These are phyloP conservation scores for Thalassiosira profunda DNA, from an alignment of 108 stramenopile species.

Conservation along the genomic window DNA sequence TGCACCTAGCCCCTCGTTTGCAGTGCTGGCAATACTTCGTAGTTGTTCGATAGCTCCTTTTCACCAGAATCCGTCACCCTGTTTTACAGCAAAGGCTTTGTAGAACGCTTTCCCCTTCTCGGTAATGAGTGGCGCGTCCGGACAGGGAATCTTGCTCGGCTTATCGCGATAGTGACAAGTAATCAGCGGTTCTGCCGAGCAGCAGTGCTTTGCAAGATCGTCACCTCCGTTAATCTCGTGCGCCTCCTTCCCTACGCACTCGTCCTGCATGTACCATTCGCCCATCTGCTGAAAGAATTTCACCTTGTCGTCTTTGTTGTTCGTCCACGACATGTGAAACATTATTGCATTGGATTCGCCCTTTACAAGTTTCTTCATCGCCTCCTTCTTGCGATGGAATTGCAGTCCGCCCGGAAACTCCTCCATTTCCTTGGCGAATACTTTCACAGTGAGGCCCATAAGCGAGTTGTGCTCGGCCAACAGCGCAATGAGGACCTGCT, in stretches of 20 bases:
- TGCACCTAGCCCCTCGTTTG: too few relatives aligned
- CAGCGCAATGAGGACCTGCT: constrained; percentile 69
- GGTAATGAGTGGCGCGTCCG: constrained; percentile 32
- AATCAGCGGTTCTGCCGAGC: constrained; percentile 45
- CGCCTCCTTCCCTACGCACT: constrained; percentile 44
- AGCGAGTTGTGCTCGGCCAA: constrained; percentile 73
- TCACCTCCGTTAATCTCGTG: constrained; percentile 10
- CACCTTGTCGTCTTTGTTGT: constrained; percentile 62
- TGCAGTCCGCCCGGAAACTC: constrained; percentile 72
- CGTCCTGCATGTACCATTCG: constrained; percentile 55
- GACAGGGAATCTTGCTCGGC: constrained; percentile 71
- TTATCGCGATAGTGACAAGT: constrained; percentile 55
- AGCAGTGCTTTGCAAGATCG: constrained; percentile 23
- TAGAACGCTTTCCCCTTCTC: constrained; percentile 31
- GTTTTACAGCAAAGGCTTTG: too few relatives aligned
- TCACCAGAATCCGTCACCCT: too few relatives aligned
- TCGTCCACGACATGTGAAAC: constrained; percentile 80
- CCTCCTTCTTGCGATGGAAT: constrained; percentile 46
- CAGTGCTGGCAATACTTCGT: too few relatives aligned
- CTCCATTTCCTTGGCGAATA: constrained; percentile 54
- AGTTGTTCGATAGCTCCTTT: too few relatives aligned
- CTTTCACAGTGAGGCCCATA: constrained; percentile 81
- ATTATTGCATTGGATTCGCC: constrained; percentile 19
- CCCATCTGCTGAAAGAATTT: constrained; percentile 56
- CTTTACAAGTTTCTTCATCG: constrained; percentile 38